Evolutionary conservation across 495 filamentous ascomycete species (phyloP).

Genomic region (Halenospora varia): DNA sequence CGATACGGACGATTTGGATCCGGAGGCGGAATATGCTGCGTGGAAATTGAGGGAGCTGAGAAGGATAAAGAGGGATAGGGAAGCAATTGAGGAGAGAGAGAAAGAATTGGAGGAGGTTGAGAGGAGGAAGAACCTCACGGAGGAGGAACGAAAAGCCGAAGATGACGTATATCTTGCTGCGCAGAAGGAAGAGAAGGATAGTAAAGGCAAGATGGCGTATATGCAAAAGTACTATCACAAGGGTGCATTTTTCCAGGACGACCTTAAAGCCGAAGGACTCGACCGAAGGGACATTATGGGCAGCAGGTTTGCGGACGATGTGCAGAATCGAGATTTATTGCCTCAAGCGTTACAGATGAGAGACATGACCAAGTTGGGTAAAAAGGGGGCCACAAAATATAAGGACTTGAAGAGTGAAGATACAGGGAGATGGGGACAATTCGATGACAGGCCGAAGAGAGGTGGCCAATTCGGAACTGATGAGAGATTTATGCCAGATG

Average conservation of each 20-base stretch:
- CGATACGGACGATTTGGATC: conserved; percentile 81
- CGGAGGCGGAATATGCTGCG: conserved; percentile 82
- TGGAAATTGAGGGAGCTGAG: conserved; percentile 94
- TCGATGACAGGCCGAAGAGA: conserved; percentile 49
- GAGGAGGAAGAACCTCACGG: conserved; percentile 78
- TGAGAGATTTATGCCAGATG: conserved; percentile 71
- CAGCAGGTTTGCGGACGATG: conserved; percentile 71
- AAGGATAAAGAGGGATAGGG: conserved; percentile 79
- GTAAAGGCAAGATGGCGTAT: conserved; percentile 77
- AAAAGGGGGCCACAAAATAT: conserved; percentile 88
- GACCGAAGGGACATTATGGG: conserved; percentile 79
- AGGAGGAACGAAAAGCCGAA: conserved; percentile 82
- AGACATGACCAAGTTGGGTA: conserved; percentile 90
- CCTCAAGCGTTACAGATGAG: conserved; percentile 92
- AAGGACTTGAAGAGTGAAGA: conserved; percentile 87
- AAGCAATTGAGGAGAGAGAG: conserved; percentile 78
- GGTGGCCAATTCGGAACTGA: conserved; percentile 48
- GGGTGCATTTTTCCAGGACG: conserved; percentile 91
- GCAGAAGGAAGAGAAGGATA: conserved; percentile 84
- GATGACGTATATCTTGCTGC: conserved; percentile 71
- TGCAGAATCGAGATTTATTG: conserved; percentile 71
- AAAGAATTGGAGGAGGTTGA: conserved; percentile 87
- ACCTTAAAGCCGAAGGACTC: conserved; percentile 66
- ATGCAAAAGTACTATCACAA: conserved; percentile 98
- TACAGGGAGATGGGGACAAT: conserved; percentile 77